These are phyloP conservation scores for Podospora appendiculata DNA, from an alignment of 495 filamentous ascomycete species.

Conservation along the genomic window DNA sequence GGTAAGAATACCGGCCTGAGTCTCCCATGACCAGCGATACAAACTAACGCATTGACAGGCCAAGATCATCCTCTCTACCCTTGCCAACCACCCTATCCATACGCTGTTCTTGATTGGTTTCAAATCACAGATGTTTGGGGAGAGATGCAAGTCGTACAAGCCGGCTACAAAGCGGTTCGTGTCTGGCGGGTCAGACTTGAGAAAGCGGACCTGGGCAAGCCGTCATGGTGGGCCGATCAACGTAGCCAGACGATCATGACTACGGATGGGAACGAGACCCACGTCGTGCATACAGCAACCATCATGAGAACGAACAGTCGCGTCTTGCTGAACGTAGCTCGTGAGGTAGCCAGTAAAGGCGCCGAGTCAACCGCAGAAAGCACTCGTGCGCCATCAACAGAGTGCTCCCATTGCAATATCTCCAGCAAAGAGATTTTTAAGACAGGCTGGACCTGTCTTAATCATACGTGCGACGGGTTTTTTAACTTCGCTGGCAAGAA, in stretches of 20 bases:
- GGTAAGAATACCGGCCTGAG: conserved; percentile 33
- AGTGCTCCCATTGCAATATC: conserved; percentile 17
- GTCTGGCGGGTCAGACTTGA: conserved; percentile 59
- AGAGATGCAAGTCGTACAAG: conserved; percentile 37
- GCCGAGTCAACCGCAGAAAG: background rate
- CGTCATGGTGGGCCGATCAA: conserved; percentile 59
- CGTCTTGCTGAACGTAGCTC: no score
- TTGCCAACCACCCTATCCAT: conserved; percentile 51
- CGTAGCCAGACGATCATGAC: background rate
- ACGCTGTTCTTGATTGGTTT: conserved; percentile 68
- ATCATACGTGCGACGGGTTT: conserved; percentile 47
- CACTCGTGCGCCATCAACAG: conserved; percentile 4
- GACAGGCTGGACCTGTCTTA: conserved; percentile 64
- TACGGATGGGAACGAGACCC: no score
- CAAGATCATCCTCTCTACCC: conserved; percentile 43
- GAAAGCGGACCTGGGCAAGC: conserved; percentile 49
- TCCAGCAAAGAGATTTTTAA: conserved; percentile 31
- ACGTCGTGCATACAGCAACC: no score
- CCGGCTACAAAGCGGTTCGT: conserved; percentile 22
- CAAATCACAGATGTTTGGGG: conserved; percentile 65
- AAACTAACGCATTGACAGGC: conserved; percentile 31
- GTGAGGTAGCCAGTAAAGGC: no score
- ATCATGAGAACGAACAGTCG: no score
- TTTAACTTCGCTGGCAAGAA: conserved; percentile 38
- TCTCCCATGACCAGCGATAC: background rate